These are phyloP conservation scores for Phytophthora agathidicida DNA, from an alignment of 352 stramenopile species.

Conservation along the genomic window DNA sequence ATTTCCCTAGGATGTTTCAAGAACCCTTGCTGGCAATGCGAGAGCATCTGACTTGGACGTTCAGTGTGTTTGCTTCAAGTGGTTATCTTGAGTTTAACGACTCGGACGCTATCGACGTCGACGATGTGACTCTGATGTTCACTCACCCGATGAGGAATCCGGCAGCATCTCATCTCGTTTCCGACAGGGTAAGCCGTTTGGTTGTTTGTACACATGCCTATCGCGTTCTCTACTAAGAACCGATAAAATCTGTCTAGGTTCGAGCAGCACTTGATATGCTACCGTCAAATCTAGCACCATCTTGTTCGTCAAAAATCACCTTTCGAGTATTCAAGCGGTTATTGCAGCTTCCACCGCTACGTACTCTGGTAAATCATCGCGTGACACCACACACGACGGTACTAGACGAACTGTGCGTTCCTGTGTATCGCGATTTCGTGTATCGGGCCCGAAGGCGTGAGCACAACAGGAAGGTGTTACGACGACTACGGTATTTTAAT, in stretches of 20 bases:
- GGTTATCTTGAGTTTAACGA: conserved; percentile 58
- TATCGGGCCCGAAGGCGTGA: conserved; percentile 52
- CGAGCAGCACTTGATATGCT: conserved; percentile 14
- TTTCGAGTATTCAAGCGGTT: conserved; percentile 54
- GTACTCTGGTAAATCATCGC: conserved; percentile 42
- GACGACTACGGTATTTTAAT: conserved; percentile 58
- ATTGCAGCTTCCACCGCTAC: conserved; percentile 48
- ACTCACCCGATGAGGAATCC: conserved; percentile 61
- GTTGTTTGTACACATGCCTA: not conserved
- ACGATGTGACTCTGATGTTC: conserved; percentile 56
- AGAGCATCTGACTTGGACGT: conserved; percentile 65
- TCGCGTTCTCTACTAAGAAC: not conserved
- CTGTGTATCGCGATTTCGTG: conserved; percentile 58
- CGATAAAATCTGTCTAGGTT: no score
- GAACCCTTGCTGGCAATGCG: conserved; percentile 58
- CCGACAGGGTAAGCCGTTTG: conserved; percentile 43
- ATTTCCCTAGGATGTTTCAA: conserved; percentile 48
- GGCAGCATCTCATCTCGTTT: conserved; percentile 51
- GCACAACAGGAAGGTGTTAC: conserved; percentile 54
- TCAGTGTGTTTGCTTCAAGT: conserved; percentile 58
- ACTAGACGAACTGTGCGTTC: conserved; percentile 61
- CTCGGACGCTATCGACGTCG: conserved; percentile 33
- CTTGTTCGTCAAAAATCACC: conserved; percentile 46
- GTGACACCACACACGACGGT: conserved; percentile 50
- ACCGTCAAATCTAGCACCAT: conserved; percentile 25